phyloP scores from a whole-genome alignment of 768 basidiomycete genomes.

The Favolaschia claudopus region DNA sequence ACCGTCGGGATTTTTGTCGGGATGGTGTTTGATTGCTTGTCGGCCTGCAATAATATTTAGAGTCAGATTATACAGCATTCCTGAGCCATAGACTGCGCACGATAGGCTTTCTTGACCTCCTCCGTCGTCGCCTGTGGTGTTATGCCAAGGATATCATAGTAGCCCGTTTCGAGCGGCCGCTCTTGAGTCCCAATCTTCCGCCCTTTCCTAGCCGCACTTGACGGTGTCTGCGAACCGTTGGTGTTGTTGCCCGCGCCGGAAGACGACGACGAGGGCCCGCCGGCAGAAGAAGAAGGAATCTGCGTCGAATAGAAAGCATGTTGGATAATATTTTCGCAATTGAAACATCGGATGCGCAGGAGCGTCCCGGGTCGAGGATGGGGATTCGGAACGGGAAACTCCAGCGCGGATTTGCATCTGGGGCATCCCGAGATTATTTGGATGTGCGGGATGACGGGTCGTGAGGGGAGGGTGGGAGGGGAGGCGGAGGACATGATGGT shows the following conservation, averaged over 20 bases:
- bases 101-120: constrained; percentile 92
- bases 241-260: constrained; percentile 26
- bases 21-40: constrained; percentile 89
- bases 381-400: constrained; percentile 73
- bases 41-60: constrained; percentile 54
- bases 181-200: constrained; percentile 91
- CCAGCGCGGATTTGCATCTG: constrained; percentile 61
- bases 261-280: constrained; percentile 26
- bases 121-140: constrained; percentile 77
- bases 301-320: constrained; percentile 77
- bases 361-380: constrained; percentile 62
- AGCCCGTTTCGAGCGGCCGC: constrained; percentile 86
- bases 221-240: constrained; percentile 31
- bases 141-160: constrained; percentile 87
- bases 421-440: constrained; percentile 59
- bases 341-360: constrained; percentile 74
- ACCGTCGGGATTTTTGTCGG: constrained; percentile 89
- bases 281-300: constrained; percentile 40
- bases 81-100: constrained; percentile 46
- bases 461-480: constrained; percentile 62
- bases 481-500: constrained; percentile 54
- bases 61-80: not conserved
- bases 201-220: constrained; percentile 55
- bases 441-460: constrained; percentile 73
- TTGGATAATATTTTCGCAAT: constrained; percentile 64